A percentile compares a stretch with the other conserved stretches of the same genome.
Conservation (phyloP, 73 alveolate genomes). For the Uronychia setigera region DNA sequence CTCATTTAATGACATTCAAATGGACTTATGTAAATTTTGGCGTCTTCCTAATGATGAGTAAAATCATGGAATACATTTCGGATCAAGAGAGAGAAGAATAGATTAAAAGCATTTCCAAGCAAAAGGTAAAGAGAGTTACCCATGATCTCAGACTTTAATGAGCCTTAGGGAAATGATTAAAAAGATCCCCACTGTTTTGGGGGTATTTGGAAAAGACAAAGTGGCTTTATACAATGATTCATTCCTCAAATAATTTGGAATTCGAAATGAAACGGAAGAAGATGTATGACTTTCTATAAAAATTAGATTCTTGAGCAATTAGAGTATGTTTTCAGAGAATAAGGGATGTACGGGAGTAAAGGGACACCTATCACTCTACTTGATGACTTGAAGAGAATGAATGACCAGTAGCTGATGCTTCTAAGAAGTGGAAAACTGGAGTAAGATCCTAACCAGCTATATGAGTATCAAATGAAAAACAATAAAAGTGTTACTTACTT, state of each 20-base stretch:
- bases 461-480: neutral
- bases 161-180: neutral
- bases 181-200: neutral
- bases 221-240: neutral
- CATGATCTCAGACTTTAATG: neutral
- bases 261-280: neutral
- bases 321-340: neutral
- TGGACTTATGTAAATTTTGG: too few species aligned
- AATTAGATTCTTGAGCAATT: neutral
- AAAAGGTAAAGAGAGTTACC: too few species aligned
- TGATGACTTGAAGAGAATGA: neutral
- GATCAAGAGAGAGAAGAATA: too few species aligned
- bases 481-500: neutral
- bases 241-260: neutral
- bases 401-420: neutral
- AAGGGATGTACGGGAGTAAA: neutral
- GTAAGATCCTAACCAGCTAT: neutral
- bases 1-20: too few species aligned
- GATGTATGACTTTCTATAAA: neutral
- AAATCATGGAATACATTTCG: too few species aligned
- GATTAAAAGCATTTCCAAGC: too few species aligned
- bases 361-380: neutral
- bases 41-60: too few species aligned
- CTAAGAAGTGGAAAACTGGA: neutral
- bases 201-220: neutral